Evolutionary conservation across 2,329 filamentous ascomycete species (phyloP), one percentile per base, ranked within the genome.

Genomic region (Dryadomyces sulphureus): DNA sequence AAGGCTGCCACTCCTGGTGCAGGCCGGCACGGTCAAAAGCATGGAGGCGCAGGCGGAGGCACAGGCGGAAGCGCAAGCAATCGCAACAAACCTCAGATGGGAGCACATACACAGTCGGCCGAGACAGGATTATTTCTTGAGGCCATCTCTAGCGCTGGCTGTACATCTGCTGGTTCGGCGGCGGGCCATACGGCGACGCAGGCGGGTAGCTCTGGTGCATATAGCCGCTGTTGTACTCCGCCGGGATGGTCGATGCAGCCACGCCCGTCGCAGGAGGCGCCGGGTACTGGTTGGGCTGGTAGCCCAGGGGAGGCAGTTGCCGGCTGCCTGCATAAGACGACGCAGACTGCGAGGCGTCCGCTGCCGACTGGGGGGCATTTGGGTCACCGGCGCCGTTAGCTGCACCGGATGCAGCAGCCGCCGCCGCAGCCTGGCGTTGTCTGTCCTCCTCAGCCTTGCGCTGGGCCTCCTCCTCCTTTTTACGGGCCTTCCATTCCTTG

Each of bases 401-500:
- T 54, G 70, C 60, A 54, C 75, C 69, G 0, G 60, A 53, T 27
- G 71, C 70, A 6, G 73, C 79, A 25, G 75, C 75, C 21, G 75
- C 75, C 0, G 60, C 61, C 1, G 60, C 60, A 7, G 61, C 61
- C 42, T 68, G 64, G 16, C 71, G 75, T 62, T 79, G 80, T 47
- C 89, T 84, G 59, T 95, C 89, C 53, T 96, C 90, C 9, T 89
- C 86, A 12, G 83, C 84, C 70, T 95, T 95, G 59, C 89, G 84
- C 56, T 79, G 74, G 44, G 81, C 81, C 54, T 96, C 90, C 57
- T 96, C 90, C 62, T 96, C 92, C 85, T 98, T 98, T 77, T 96
- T 96, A 59, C 92, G 87, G 35, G 86, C 85, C 69, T 96, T 98
- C 92, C 92, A 98, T 60, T 96, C 90, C 61, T 96, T 96, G 52